Evolutionary conservation across 2,329 filamentous ascomycete species (phyloP), one percentile per base, ranked within the genome.

Genomic region (Fusarium odoratissimum): DNA sequence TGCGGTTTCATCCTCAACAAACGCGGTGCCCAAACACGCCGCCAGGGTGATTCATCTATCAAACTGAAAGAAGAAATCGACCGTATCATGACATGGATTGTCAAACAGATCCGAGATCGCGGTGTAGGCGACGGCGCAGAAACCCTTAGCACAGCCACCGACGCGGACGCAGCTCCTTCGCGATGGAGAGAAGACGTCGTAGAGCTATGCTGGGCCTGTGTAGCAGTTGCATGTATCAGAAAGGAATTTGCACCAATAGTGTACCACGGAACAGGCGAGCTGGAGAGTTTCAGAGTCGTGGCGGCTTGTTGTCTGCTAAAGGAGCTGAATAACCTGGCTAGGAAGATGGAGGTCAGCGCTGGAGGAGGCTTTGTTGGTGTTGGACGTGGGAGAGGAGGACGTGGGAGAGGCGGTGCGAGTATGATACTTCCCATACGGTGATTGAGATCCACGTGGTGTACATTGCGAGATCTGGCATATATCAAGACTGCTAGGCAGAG

Each of bases 1-100:
- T 87, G 87, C 30, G 88, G 88, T 13, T 84, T 82, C n/a, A 84
- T 90, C n/a, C 78, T 88, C 44, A 89, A 86, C 77, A 86, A 84
- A 67, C 79, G 77, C 0, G 87, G 87, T 0, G 72, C 80, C 1
- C 87, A 88, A 77, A 87, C 84, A 1, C 80, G 80, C 14, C 84
- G 86, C 5, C 86, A 89, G 71, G 84, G 86, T 6, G 87, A 90
- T 51, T 81, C 82, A 4, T 89, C 87, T 4, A 79, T 83, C 51
- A 86, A 86, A 72, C 82, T 90, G 25, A 85, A 84, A 59, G 86
- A 88, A 19, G 86, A 86, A 52, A 88, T 86, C 52, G 85, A 87
- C 46, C 82, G 83, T 13, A 82, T 87, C 46, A 80, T 84, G 19
- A 77, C 80, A 5, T 86, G 82, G 80, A 80, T 83, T 14, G 80